These are phyloP conservation scores for Corymbia citriodora DNA, from an alignment of 441 rosid species.

Conservation along the genomic window DNA sequence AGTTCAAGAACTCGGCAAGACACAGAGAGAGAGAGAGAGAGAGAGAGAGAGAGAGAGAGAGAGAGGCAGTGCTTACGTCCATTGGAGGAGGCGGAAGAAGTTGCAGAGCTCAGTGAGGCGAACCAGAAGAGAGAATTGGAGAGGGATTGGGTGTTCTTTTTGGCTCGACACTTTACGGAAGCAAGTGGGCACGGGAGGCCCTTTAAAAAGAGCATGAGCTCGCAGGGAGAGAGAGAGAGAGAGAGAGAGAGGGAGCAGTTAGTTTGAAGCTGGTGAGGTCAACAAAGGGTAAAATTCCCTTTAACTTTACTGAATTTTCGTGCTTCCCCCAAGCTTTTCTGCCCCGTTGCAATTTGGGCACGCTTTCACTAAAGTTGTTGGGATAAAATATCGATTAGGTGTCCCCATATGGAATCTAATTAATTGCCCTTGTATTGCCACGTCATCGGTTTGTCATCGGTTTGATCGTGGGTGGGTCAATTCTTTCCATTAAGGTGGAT, in stretches of 20 bases:
- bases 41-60: not conserved
- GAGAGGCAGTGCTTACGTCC: not conserved
- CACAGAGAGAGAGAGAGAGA: not conserved
- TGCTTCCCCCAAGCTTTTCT: not conserved
- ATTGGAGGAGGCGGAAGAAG: not conserved
- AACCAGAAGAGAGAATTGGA: not conserved
- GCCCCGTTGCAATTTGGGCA: not conserved
- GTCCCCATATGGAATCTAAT: not conserved
- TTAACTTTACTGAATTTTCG: not conserved
- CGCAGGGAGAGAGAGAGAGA: not conserved
- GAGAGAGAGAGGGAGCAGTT: not conserved
- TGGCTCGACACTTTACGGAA: not conserved
- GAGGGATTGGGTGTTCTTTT: not conserved
- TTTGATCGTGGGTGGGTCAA: not conserved
- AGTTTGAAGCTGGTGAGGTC: not conserved
- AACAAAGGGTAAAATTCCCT: not conserved
- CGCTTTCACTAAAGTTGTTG: not conserved
- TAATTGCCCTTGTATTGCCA: not conserved
- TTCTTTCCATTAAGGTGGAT: not conserved
- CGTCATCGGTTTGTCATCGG: not conserved
- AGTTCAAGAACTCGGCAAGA: not conserved
- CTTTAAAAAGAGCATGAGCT: not conserved
- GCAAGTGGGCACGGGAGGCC: not conserved
- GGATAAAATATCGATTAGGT: not conserved
- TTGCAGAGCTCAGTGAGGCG: not conserved